A percentile compares a stretch with the other conserved stretches of the same genome.
Conservation (phyloP, 768 basidiomycete species). For the Suillus paluster region DNA sequence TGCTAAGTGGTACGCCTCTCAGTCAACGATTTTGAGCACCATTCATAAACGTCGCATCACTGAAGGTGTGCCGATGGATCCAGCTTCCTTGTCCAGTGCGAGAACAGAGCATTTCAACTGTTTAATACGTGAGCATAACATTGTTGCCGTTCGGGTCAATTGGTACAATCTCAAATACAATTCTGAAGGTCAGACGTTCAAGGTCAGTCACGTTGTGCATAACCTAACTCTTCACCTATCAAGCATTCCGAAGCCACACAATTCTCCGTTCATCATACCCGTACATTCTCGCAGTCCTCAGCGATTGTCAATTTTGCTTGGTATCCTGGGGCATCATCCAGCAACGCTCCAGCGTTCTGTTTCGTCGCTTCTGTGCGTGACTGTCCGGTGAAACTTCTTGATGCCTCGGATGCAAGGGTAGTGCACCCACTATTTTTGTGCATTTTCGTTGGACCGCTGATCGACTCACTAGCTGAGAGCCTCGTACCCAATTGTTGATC, state of each 20-base stretch:
- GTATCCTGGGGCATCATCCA: slow-evolving; percentile 77
- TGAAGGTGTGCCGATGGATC: slow-evolving; percentile 79
- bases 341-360: slow-evolving; percentile 71
- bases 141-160: background rate
- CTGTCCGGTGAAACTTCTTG: slow-evolving; percentile 82
- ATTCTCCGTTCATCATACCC: slow-evolving; percentile 14
- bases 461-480: slow-evolving; percentile 69
- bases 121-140: slow-evolving; percentile 46
- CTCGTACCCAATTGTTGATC: slow-evolving; percentile 91
- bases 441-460: background rate
- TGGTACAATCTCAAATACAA: background rate
- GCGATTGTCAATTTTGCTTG: slow-evolving; percentile 81
- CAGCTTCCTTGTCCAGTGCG: slow-evolving; percentile 66
- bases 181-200: background rate
- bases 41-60: background rate
- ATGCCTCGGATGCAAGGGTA: slow-evolving; percentile 79
- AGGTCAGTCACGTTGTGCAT: background rate
- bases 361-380: slow-evolving; percentile 86
- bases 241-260: background rate
- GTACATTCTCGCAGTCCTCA: slow-evolving; percentile 56
- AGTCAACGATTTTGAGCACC: background rate
- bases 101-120: slow-evolving; percentile 67
- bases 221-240: background rate
- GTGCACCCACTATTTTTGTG: slow-evolving; percentile 21
- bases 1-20: slow-evolving; percentile 55